Base-by-base conservation (phyloP, 2,329 filamentous ascomycete genomes). In the Epichloe aotearoae region DNA sequence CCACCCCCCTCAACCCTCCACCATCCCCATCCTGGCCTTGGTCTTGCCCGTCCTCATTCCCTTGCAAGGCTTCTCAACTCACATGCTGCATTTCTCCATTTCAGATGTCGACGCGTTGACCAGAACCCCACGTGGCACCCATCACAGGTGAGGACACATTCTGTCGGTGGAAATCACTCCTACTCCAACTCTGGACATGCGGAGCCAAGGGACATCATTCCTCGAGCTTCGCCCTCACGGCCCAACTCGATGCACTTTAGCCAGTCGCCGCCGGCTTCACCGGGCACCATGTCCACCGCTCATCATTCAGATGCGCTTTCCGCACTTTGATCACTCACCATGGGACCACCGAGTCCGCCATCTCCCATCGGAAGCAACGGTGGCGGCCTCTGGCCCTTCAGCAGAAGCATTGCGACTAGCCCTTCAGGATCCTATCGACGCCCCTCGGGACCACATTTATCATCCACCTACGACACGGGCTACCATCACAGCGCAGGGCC, bases 161-260 rank as follows among this genome's bases (percentile, higher is more conserved):
- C 46, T 11, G 26, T 51, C 14, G 41, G 51, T 63, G 48, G 58
- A 51, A 68, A 65, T 56, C 68, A 73, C 53, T 68, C 75, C 26
- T 69, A 69, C 54, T 75, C 73, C 57, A 64, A 70, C 37, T 61
- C 67, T 7, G 70, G 66, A 43, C 66, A 72, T 52, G 67, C 72
- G 48, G 77, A 81, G 59, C 77, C 74, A 48, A 72, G 73, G 58
- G 80, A 83, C 62, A 83, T 83, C 57, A 74, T 83, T 55, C 80
- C 80, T 47, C 76, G 78, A 53, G 79, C 79, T 37, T 80, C 79
- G 11, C 80, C 80, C 12, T 83, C 80, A 15, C 73, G 79, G 53
- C 77, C 78, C 42, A 75, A 67, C 60, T 74, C 77, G 48, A 73
- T 72, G 61, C 68, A 78, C 63, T 68, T 77, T 59, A 74, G 53